Base-by-base conservation (phyloP, 805 yeast genomes). In the Kluyveromyces lactis region DNA sequence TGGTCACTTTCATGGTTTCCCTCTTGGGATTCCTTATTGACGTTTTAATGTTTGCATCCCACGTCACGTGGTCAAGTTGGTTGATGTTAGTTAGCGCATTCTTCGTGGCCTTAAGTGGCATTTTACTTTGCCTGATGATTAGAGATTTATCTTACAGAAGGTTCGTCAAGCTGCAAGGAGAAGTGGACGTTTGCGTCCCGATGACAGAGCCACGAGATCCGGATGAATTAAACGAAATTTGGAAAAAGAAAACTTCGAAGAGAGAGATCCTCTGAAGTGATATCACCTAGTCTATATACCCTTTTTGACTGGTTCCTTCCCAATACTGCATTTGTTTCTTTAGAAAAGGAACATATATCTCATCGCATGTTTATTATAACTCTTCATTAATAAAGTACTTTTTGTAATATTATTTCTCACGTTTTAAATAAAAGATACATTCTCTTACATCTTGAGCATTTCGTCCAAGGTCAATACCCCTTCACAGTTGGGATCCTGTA, bases 11-110 rank as follows among this genome's bases (percentile, higher is more conserved):
- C 50, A 54, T 89, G 41, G 66, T 82, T 31, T 66, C 84, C 1
- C 61, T 89, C 36, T 66, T 90, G 38, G 79, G 89, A 5, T 84
- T 90, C 47, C 63, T 89, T 43, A 86, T 86, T 3, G 97, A 90
- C 56, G 73, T 89, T 28, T 59, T 89, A 30, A 59, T 90, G 37
- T 90, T 90, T 51, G 71, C 80, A 1, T 84, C 89, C 2, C 77
- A 78, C 53, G 63, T 90, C 40, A 71, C 76, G 39, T 87, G 86
- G 79, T 73, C 81, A 33, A 95, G 95, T 18, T 90, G 97, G 97
- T 64, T 82, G 37, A 72, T 84, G 43, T 63, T 89, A 18, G 77
- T 76, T 0, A 74, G 90, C 1, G 75, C 92, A 0, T 72, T 81
- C 2, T 57, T 80, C 24, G 67, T 79, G 33, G 81, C 90, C 0